These are phyloP conservation scores for Penicillium brasilianum DNA, from an alignment of 2,329 filamentous ascomycete genomes.

Conservation along the genomic window DNA sequence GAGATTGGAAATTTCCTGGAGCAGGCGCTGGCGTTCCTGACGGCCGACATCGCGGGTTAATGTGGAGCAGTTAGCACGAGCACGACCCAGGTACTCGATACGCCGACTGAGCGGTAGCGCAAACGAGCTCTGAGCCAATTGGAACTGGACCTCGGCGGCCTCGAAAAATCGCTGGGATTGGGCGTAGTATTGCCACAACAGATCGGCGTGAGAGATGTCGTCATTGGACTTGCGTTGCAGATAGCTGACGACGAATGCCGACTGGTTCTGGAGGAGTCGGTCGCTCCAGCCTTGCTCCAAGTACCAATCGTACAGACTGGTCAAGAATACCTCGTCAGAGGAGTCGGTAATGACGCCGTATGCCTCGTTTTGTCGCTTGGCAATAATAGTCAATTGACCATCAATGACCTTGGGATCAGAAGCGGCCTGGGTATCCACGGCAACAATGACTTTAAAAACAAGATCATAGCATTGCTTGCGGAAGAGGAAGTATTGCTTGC, in stretches of 20 bases:
- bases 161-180: slow-evolving; percentile 83
- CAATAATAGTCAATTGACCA: slow-evolving; percentile 74
- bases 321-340: slow-evolving; percentile 91
- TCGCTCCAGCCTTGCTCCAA: slow-evolving; percentile 82
- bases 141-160: slow-evolving; percentile 82
- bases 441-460: slow-evolving; percentile 79
- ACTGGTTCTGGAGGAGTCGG: slow-evolving; percentile 81
- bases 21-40: slow-evolving; percentile 80
- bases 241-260: slow-evolving; percentile 84
- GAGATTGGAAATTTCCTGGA: slow-evolving; percentile 82
- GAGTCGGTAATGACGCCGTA: slow-evolving; percentile 89
- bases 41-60: slow-evolving; percentile 76
- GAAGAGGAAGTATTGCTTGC: slow-evolving; percentile 69
- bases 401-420: slow-evolving; percentile 75
- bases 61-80: slow-evolving; percentile 90
- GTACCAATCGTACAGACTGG: slow-evolving; percentile 98
- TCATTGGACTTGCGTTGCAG: slow-evolving; percentile 75
- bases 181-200: slow-evolving; percentile 91
- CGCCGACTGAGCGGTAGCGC: slow-evolving; percentile 78
- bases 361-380: slow-evolving; percentile 82
- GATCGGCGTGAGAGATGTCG: slow-evolving; percentile 79
- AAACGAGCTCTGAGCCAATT: slow-evolving; percentile 84
- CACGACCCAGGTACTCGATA: slow-evolving; percentile 86
- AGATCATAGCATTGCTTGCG: slow-evolving; percentile 83
- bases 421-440: slow-evolving; percentile 73